These are phyloP conservation scores for Fusarium solani-melongenae DNA, from an alignment of 2,329 filamentous ascomycete genomes.

Conservation along the genomic window DNA sequence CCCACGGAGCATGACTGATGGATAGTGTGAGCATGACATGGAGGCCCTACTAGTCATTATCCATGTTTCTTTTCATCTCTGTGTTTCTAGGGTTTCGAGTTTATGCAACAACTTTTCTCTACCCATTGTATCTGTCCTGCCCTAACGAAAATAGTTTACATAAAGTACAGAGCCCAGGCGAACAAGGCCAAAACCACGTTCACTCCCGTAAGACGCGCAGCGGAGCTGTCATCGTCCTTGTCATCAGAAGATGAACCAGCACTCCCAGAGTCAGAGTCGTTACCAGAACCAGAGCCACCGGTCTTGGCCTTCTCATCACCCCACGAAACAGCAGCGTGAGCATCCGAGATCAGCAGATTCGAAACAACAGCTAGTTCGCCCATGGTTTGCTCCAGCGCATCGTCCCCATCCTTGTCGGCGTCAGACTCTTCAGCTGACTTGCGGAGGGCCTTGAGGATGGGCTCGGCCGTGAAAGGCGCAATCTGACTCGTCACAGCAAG, in stretches of 20 bases:
- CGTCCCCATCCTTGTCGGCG: slow-evolving; percentile 66
- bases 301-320: neutral
- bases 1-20: too few relatives aligned
- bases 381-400: slow-evolving; percentile 60
- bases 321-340: slow-evolving; percentile 5
- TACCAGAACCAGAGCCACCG: neutral
- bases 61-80: too few relatives aligned
- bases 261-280: neutral
- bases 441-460: slow-evolving; percentile 68
- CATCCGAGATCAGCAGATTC: slow-evolving; percentile 57
- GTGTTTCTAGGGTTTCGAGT: too few relatives aligned
- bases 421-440: slow-evolving; percentile 56
- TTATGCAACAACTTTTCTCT: neutral
- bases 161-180: neutral
- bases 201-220: neutral
- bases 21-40: too few relatives aligned
- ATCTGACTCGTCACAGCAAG: slow-evolving; percentile 69
- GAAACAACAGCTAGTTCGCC: slow-evolving; percentile 65
- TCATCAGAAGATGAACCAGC: neutral
- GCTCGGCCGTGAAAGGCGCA: slow-evolving; percentile 66
- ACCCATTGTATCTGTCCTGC: too few relatives aligned
- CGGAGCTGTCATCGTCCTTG: neutral
- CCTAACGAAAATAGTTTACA: too few relatives aligned
- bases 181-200: neutral
- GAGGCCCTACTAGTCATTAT: too few relatives aligned